Evolutionary conservation across 345 rosid species (phyloP), one percentile per base, ranked within the genome.

Genomic region (Eucalyptus caleyi): DNA sequence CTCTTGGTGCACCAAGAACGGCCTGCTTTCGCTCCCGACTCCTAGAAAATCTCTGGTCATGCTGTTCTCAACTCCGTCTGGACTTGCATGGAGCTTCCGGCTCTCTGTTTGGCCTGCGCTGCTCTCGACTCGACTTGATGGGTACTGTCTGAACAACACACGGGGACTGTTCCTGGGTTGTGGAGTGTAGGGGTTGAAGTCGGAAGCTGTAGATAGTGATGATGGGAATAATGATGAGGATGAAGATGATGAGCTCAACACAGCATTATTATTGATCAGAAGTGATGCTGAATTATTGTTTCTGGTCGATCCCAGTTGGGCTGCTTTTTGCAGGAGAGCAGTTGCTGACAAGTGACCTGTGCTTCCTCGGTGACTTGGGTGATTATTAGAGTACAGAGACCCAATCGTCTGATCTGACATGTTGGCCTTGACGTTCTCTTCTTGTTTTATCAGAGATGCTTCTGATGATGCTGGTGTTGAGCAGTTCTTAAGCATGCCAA

Each of bases 271-370:
- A 44, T 60, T 87, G 54, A 50, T 89, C 85, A 34, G 53, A 44
- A 91, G 45, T 47, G 92, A 16, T 14, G 91, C 89, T 7, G 90
- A 77, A 86, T 89, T 93, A 42, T 77, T 77, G 93, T 94, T 92
- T 91, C 95, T 94, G n/a, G 97, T 95, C 21, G 97, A 95, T 26
- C 99, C 99, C 95, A 95, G 94, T 90, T 97, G 97, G 18, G 96
- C 98, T 8, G 99, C 99, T 91, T 92, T 97, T 51, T 97, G 99
- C 87, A 97, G 87, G 81, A 97, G 94, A n/a, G 98, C 96, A 27
- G 99, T 97, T 42, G 99, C 98, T 37, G 99, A 96, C 97, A 95
- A 94, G 90, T 94, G 85, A 77, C 85, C 93, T 69, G 93, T 89
- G 53, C 88, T 86, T 67, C 87, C 32, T 89, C 90, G 86, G 86